A percentile compares a stretch with the other conserved stretches of the same genome.
Conservation (phyloP, 2,329 filamentous ascomycete genomes). For the Pseudogymnoascus pannorum region DNA sequence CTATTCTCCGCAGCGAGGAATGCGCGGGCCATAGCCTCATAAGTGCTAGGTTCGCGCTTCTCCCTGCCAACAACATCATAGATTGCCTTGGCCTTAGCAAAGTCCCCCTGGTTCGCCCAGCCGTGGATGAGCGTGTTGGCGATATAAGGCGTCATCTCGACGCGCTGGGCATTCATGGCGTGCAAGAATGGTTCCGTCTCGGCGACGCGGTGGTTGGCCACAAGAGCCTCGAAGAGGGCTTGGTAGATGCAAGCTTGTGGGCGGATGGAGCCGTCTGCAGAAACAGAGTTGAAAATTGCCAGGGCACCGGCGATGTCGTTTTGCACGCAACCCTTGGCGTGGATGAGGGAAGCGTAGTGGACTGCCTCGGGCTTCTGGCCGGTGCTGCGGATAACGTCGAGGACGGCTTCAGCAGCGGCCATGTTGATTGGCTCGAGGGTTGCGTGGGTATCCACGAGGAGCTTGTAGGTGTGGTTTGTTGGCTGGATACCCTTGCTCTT, state of each 20-base stretch:
- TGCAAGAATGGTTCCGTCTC: slow-evolving; percentile 67
- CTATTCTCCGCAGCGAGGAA: slow-evolving; percentile 80
- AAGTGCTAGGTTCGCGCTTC: slow-evolving; percentile 91
- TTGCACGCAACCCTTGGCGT: slow-evolving; percentile 88
- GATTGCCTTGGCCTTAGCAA: slow-evolving; percentile 68
- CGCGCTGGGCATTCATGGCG: slow-evolving; percentile 64
- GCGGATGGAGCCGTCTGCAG: slow-evolving; percentile 58
- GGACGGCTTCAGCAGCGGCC: slow-evolving; percentile 74
- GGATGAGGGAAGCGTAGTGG: slow-evolving; percentile 91
- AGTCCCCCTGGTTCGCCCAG: slow-evolving; percentile 80
- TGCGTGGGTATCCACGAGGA: slow-evolving; percentile 90
- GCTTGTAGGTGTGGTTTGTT: slow-evolving; percentile 94
- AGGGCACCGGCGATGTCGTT: slow-evolving; percentile 84
- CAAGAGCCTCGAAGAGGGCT: slow-evolving; percentile 93
- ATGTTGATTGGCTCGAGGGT: slow-evolving; percentile 84
- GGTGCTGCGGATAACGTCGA: slow-evolving; percentile 67
- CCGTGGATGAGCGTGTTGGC: slow-evolving; percentile 97
- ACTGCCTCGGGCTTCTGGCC: slow-evolving; percentile 80
- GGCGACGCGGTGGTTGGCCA: slow-evolving; percentile 80
- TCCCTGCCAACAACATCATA: slow-evolving; percentile 71
- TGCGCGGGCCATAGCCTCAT: slow-evolving; percentile 95
- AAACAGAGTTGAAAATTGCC: slow-evolving; percentile 72
- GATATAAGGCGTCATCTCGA: slow-evolving; percentile 93
- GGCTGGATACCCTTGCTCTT: slow-evolving; percentile 76
- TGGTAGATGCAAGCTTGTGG: slow-evolving; percentile 87